Evolutionary conservation across 495 filamentous ascomycete species (phyloP).

Genomic region (Neurospora sp.): DNA sequence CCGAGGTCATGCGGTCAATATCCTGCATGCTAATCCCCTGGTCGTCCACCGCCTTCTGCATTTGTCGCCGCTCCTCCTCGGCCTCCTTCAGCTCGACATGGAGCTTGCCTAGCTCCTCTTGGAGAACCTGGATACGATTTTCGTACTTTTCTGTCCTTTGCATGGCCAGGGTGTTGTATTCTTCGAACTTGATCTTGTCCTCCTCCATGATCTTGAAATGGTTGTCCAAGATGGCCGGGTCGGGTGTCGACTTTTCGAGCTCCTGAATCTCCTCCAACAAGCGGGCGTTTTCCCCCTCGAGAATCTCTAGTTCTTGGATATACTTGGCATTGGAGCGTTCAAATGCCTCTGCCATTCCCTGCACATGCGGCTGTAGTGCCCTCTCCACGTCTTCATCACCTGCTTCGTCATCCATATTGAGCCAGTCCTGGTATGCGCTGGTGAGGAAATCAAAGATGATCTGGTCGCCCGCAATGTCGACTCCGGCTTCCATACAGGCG

Average conservation of each 20-base stretch:
- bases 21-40: slow-evolving; percentile 92
- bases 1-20: slow-evolving; percentile 96
- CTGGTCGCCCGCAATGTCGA: slow-evolving; percentile 77
- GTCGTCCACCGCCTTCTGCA: slow-evolving; percentile 78
- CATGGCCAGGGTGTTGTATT: slow-evolving; percentile 73
- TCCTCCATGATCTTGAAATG: slow-evolving; percentile 79
- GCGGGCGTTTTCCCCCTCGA: slow-evolving; percentile 73
- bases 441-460: slow-evolving; percentile 91
- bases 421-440: slow-evolving; percentile 84
- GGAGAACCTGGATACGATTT: slow-evolving; percentile 59
- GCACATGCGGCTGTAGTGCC: slow-evolving; percentile 70
- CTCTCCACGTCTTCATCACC: slow-evolving; percentile 69
- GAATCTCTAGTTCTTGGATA: slow-evolving; percentile 64
- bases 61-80: slow-evolving; percentile 65
- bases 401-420: slow-evolving; percentile 77
- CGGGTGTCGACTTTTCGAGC: slow-evolving; percentile 71
- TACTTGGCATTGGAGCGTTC: slow-evolving; percentile 71
- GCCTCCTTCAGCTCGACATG: slow-evolving; percentile 65
- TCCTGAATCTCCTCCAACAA: slow-evolving; percentile 78
- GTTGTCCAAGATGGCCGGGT: slow-evolving; percentile 72
- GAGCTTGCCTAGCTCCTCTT: slow-evolving; percentile 69
- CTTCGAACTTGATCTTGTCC: slow-evolving; percentile 84
- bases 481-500: slow-evolving; percentile 70
- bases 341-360: slow-evolving; percentile 83
- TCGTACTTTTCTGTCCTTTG: slow-evolving; percentile 78